Conservation (phyloP, 208 protist species). For the Wallacemonas rigidus region DNA sequence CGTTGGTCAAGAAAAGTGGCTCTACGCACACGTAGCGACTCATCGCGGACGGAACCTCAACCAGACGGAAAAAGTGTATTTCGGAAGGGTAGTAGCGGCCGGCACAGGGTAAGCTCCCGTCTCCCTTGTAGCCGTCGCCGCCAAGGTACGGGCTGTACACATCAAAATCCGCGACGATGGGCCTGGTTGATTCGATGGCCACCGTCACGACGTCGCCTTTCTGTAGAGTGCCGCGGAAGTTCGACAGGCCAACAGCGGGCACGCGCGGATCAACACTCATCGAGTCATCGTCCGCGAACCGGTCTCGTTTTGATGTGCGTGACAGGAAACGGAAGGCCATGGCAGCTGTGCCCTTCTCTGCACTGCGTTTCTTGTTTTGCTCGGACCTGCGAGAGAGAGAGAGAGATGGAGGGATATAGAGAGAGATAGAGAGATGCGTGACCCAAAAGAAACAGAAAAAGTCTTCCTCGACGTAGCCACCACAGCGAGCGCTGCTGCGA, state of each 20-base stretch:
- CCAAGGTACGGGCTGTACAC: not conserved
- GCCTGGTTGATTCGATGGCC: not conserved
- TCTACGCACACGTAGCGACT: not conserved
- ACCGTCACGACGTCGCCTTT: slow-evolving; percentile 4
- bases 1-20: not conserved
- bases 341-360: not conserved
- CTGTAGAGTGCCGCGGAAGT: slow-evolving; percentile 3
- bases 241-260: not conserved
- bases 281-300: not conserved
- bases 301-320: not conserved
- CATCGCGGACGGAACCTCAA: no score
- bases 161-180: not conserved
- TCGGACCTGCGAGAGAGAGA: not conserved
- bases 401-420: no score
- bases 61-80: slow-evolving; percentile 7
- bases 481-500: no score
- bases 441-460: no score
- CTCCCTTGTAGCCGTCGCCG: not conserved
- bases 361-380: not conserved
- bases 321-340: slow-evolving; percentile 1
- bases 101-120: not conserved
- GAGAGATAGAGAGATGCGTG: no score
- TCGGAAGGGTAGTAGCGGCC: slow-evolving; percentile 11
- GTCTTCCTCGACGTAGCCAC: no score
- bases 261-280: not conserved